A percentile compares a stretch with the other conserved stretches of the same genome.
Conservation (phyloP, 768 basidiomycete species). For the Russula compacta region DNA sequence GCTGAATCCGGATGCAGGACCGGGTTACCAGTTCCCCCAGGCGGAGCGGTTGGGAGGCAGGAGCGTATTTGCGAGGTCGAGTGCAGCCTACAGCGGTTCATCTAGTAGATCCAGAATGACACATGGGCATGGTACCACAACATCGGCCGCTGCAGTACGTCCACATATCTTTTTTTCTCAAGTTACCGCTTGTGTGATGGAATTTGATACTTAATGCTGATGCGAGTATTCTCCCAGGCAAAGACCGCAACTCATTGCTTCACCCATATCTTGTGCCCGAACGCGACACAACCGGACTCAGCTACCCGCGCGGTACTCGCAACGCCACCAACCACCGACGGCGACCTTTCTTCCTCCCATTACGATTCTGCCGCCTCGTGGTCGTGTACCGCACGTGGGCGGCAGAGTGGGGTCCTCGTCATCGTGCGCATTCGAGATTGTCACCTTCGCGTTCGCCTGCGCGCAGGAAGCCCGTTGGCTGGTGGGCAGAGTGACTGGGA, state of each 20-base stretch:
- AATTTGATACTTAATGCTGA: too few species aligned
- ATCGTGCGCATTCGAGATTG: constrained; percentile 33
- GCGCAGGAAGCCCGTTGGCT: constrained; percentile 25
- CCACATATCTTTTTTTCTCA: neutral
- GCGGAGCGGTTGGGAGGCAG: constrained; percentile 42
- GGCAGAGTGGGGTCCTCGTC: constrained; percentile 14
- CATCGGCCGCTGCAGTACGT: constrained; percentile 74
- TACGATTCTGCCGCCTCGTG: constrained; percentile 31
- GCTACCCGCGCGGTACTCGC: constrained; percentile 37
- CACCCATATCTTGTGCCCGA: constrained; percentile 70
- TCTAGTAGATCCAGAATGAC: constrained; percentile 67
- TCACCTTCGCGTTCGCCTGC: constrained; percentile 50
- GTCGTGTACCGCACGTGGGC: neutral
- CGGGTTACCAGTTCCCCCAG: constrained; percentile 34
- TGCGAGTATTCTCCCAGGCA: constrained; percentile 34
- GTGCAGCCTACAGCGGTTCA: constrained; percentile 53
- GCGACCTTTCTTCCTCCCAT: constrained; percentile 48
- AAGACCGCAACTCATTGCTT: constrained; percentile 44
- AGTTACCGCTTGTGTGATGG: neutral
- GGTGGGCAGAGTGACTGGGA: constrained; percentile 14
- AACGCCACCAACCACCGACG: constrained; percentile 56
- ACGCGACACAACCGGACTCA: constrained; percentile 52
- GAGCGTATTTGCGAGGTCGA: constrained; percentile 55
- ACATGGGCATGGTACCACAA: constrained; percentile 66
- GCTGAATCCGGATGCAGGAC: constrained; percentile 36